Evolutionary conservation across 148 eudicot species (phyloP), one percentile per base, ranked within the genome.

Genomic region (Beta vulgaris): DNA sequence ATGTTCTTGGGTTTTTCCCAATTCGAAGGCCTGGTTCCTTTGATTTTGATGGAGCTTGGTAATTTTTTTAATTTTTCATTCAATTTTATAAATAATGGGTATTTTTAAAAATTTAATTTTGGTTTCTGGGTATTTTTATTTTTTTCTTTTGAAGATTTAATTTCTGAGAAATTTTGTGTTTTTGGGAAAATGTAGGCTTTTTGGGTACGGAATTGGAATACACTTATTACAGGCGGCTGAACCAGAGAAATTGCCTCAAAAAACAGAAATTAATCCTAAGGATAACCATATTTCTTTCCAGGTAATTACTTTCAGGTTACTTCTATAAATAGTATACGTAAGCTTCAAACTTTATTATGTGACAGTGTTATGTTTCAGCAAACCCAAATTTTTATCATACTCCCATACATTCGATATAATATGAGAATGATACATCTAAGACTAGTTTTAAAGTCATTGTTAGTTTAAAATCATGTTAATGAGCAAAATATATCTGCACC

Each of bases 201-300:
- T 89, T 76, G 86, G 91, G 28, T 86, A 76, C 37, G 98, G 97
- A 80, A 84, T 91, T 71, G 98, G 98, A 19, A 89, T 93, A 60
- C 98, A 93, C 82, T 80, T 93, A 43, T 71, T 93, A 76, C 96
- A 91, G 73, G 82, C 93, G 14, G 79, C 87, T 26, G 88, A 91
- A 10, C 91, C 92, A 23, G 92, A 87, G 15, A 82, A 82, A 11
- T 76, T 87, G 84, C 87, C 84, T 0, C 82, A 79, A 84, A 93
- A 91, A 74, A 83, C 74, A 0, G 92, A 81, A 71, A 91, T 93
- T 61, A 89, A 91, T 72, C 97, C 98, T 64, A 89, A 93, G 70
- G 93, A 89, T 36, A 91, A 91, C 51, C 98, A 93, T 79, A 93
- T 93, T 75, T 93, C 98, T 16, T 93, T 93, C 61, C 98, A 93